Conservation (phyloP, 2,329 filamentous ascomycete species). For the Diaporthe sp. region DNA sequence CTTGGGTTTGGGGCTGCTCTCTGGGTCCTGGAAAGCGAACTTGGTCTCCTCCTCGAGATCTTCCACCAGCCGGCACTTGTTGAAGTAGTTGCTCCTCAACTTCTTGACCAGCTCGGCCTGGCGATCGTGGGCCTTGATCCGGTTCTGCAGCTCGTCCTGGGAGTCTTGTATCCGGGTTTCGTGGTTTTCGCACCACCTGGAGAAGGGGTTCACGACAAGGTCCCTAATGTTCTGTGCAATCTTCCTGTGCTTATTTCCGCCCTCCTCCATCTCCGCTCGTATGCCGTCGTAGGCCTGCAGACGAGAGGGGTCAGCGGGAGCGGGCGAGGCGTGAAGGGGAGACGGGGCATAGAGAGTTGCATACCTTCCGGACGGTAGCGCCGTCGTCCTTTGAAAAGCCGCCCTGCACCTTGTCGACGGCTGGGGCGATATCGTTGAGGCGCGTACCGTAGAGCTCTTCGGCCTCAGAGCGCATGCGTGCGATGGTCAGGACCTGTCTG, state of each 20-base stretch:
- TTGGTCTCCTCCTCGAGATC: constrained; percentile 99
- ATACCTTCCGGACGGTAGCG: constrained; percentile 92
- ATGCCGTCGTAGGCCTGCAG: constrained; percentile 91
- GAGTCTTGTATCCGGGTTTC: constrained; percentile 91
- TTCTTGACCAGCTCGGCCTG: constrained; percentile 93
- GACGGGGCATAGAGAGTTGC: constrained; percentile 35
- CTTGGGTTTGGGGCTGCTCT: constrained; percentile 71
- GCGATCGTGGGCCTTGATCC: constrained; percentile 92
- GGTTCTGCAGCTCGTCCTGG: constrained; percentile 90
- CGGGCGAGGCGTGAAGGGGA: not conserved
- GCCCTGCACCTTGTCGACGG: constrained; percentile 82
- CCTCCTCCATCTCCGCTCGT: constrained; percentile 91
- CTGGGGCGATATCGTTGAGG: constrained; percentile 82
- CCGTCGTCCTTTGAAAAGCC: constrained; percentile 94
- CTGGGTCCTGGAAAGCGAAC: constrained; percentile 92
- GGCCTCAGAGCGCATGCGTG: constrained; percentile 93
- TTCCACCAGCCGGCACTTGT: constrained; percentile 96
- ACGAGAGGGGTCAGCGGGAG: not conserved
- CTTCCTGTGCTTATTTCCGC: constrained; percentile 89
- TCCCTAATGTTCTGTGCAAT: constrained; percentile 97
- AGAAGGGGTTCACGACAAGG: constrained; percentile 92
- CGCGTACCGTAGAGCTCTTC: constrained; percentile 89
- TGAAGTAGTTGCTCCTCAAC: constrained; percentile 95
- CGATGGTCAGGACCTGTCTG: constrained; percentile 90
- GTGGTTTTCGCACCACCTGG: constrained; percentile 96